Conservation (phyloP, 129 eudicot genomes). For the Artemisia annua region DNA sequence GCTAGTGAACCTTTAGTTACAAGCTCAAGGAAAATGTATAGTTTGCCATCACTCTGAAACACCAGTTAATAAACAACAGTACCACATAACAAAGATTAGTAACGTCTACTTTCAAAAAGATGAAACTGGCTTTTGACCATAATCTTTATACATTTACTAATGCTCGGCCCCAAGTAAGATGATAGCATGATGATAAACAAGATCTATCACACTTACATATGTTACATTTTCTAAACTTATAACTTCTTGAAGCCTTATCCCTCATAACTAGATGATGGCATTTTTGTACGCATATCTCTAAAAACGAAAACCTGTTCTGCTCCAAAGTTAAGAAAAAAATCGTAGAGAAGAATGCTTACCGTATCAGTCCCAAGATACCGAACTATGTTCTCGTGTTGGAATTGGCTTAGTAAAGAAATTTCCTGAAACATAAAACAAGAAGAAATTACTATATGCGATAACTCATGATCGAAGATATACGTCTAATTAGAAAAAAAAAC, state of each 20-base stretch:
- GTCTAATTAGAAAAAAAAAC: slow-evolving; percentile 14
- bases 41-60: slow-evolving; percentile 39
- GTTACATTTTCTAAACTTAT: too few relatives aligned
- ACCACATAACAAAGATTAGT: neutral
- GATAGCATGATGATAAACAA: too few relatives aligned
- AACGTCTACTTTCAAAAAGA: neutral
- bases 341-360: slow-evolving; percentile 34
- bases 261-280: too few relatives aligned
- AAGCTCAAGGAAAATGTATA: slow-evolving; percentile 46
- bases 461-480: neutral
- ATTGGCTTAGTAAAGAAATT: slow-evolving; percentile 60
- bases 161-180: too few relatives aligned
- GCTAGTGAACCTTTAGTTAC: slow-evolving; percentile 50
- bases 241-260: too few relatives aligned
- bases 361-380: slow-evolving; percentile 58
- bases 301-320: slow-evolving; percentile 5
- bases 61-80: slow-evolving; percentile 9
- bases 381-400: slow-evolving; percentile 69
- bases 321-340: neutral
- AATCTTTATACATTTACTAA: too few relatives aligned
- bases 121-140: too few relatives aligned
- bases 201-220: too few relatives aligned
- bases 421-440: slow-evolving; percentile 42
- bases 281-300: too few relatives aligned
- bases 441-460: neutral